Base-by-base conservation (phyloP, 371 early-diverging fungal species). In the Mucor racemosus region DNA sequence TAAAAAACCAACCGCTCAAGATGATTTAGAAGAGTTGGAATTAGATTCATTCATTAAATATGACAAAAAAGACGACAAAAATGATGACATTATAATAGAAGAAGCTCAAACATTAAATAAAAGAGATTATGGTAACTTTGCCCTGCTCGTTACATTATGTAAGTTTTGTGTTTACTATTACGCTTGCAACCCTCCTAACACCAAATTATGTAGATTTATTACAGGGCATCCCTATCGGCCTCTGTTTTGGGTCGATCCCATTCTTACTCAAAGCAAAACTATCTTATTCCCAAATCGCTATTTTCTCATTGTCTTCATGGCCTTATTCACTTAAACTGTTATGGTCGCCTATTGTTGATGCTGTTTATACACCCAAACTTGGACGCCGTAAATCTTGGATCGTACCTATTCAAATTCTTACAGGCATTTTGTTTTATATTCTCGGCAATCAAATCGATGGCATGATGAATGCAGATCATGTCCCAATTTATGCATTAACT, bases 361-460 rank as follows among this genome's bases (percentile, higher is more conserved):
- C 95, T 2, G 72, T 92, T 35, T 98, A 92, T 65, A 85, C 87
- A 57, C 88, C 90, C 59, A 77, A 74, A 26, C 67, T 99, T 48
- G 99, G 98, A 7, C 85, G 98, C 11, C 80, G 99, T 61, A 99
- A 98, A 76, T 92, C 94, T 31, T 99, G 99, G 99, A 98, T 99
- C 60, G 88, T 97, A n/a, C 99, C 99, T 10, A 97, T 97, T 59
- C 97, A 98, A 71, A 84, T 94, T 10, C 65, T 94, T 48, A 88
- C 91, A 0, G 94, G 92, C 10, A 55, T 88, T 5, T 65, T 92
- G 66, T 91, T 97, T 63, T 79, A 90, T 67, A 86, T 89, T 77
- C 83, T 98, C 36, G 94, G 97, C 34, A 71, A 75, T 17, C 70
- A 86, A 42, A 91, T 97, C 59, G 96, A 97, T 56, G 77, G 62